Conservation (phyloP, 2,329 filamentous ascomycete genomes). For the Colletotrichum sp. region DNA sequence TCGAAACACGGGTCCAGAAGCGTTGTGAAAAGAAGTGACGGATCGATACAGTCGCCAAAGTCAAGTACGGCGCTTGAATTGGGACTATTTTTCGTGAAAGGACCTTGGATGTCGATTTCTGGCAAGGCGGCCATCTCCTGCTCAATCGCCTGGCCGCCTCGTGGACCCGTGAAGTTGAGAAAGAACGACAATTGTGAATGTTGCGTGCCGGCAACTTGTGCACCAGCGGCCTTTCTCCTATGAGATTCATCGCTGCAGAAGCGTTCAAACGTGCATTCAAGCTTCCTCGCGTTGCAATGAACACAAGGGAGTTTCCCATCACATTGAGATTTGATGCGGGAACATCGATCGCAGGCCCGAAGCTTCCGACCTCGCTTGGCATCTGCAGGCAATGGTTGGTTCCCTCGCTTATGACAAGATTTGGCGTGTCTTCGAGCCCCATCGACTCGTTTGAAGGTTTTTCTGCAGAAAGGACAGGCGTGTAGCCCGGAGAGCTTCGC, state of each 20-base stretch:
- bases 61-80: neutral
- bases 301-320: neutral
- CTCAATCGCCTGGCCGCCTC: neutral
- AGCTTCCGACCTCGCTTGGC: neutral
- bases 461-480: neutral
- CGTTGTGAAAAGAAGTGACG: neutral
- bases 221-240: neutral
- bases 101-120: neutral
- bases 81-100: neutral
- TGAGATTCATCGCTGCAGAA: neutral
- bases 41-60: neutral
- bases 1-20: neutral
- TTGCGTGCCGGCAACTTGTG: neutral
- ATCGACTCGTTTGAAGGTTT: neutral
- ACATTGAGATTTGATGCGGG: neutral
- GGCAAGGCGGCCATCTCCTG: neutral
- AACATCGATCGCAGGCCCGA: neutral
- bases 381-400: rapidly evolving
- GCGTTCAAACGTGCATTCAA: neutral
- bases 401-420: neutral
- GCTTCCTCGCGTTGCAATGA: neutral
- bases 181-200: neutral
- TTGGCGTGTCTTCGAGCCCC: neutral
- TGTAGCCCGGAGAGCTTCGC: neutral
- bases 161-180: neutral